A percentile compares a stretch with the other conserved stretches of the same genome.
Conservation (phyloP, 768 basidiomycete genomes). For the Lentinula raphanica region DNA sequence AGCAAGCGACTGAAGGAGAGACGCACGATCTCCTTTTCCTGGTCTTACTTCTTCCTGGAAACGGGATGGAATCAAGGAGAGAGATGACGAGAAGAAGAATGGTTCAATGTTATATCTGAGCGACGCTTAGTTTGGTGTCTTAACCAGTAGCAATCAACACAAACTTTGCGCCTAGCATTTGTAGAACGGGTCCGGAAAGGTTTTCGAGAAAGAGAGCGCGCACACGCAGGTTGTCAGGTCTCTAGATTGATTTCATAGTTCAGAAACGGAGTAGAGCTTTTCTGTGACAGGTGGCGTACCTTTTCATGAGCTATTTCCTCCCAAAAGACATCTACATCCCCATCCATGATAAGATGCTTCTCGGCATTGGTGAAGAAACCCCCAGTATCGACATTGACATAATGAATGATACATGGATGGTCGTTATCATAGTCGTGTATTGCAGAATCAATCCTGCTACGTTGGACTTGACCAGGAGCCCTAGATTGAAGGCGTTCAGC, state of each 20-base stretch:
- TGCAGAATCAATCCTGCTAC: slow-evolving; percentile 30
- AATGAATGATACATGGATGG: slow-evolving; percentile 26
- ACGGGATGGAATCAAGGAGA: slow-evolving; percentile 65
- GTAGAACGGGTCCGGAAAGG: slow-evolving; percentile 43
- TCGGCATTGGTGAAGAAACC: slow-evolving; percentile 29
- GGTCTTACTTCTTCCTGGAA: slow-evolving; percentile 45
- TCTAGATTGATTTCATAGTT: slow-evolving; percentile 17
- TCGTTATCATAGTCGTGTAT: slow-evolving; percentile 24
- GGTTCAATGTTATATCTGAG: slow-evolving; percentile 52
- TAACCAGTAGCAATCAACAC: slow-evolving; percentile 4
- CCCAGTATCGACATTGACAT: slow-evolving; percentile 34
- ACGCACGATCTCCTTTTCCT: slow-evolving; percentile 48
- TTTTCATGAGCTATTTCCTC: slow-evolving; percentile 19
- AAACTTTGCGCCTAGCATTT: slow-evolving; percentile 54
- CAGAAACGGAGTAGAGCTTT: background rate
- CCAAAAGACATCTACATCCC: slow-evolving; percentile 30
- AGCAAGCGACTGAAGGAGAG: background rate
- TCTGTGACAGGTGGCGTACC: background rate
- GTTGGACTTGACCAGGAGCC: slow-evolving; percentile 40
- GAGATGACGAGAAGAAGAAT: slow-evolving; percentile 59
- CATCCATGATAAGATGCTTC: slow-evolving; percentile 16
- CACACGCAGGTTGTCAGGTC: slow-evolving; percentile 33
- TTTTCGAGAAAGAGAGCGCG: slow-evolving; percentile 48
- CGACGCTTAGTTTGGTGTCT: background rate
- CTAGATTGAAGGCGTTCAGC: slow-evolving; percentile 39